A percentile compares a stretch with the other conserved stretches of the same genome.
Conservation (phyloP, 2,329 filamentous ascomycete genomes). For the Emergomyces pasteurianus region DNA sequence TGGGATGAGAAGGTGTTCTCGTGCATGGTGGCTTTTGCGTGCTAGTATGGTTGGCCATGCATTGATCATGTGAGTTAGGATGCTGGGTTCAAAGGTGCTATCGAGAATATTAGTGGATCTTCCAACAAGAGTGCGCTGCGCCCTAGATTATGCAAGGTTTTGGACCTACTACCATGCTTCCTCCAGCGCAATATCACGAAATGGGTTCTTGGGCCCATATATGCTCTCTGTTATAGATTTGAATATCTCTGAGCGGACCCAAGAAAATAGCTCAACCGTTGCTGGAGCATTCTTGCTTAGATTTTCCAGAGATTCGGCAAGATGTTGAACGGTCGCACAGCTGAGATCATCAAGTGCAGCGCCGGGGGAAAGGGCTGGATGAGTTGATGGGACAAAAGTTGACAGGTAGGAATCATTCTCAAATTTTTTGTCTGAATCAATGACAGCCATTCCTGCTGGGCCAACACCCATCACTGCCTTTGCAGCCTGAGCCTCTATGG, state of each 20-base stretch:
- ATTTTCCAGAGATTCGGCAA: neutral
- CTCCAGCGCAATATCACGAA: slow-evolving; percentile 11
- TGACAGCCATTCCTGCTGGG: neutral
- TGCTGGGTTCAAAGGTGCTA: neutral
- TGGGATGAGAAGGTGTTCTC: slow-evolving; percentile 13
- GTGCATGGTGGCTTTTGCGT: neutral
- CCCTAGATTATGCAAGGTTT: too few species aligned
- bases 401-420: neutral
- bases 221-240: slow-evolving; percentile 25
- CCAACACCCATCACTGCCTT: slow-evolving; percentile 21
- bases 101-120: neutral
- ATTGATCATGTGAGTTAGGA: neutral
- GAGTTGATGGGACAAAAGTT: neutral
- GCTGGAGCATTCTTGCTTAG: neutral
- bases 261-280: neutral
- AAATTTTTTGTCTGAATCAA: neutral
- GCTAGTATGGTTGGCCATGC: neutral
- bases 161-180: slow-evolving; percentile 10
- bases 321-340: too few species aligned
- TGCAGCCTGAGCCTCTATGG: slow-evolving; percentile 25
- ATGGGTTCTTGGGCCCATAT: slow-evolving; percentile 33
- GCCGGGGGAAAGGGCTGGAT: neutral
- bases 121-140: too few species aligned
- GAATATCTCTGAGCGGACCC: neutral
- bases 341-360: neutral